A percentile compares a stretch with the other conserved stretches of the same genome.
These are phyloP conservation scores for Russula brevipes DNA, from an alignment of 768 basidiomycete genomes.

Conservation along the genomic window DNA sequence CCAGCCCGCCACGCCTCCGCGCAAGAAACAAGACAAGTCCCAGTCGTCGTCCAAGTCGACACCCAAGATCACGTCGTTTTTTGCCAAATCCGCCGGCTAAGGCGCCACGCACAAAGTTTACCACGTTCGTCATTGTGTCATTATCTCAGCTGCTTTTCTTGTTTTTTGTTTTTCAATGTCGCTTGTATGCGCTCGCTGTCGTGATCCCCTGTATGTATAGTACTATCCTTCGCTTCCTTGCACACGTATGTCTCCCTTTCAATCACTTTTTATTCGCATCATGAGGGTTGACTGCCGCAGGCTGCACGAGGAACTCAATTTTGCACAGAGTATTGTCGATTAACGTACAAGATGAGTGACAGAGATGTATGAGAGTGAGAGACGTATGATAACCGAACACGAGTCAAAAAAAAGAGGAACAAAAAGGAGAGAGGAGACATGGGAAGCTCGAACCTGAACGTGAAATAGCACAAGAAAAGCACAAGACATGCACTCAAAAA, in stretches of 20 bases:
- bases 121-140: background rate
- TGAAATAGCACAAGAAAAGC: slow-evolving; percentile 11
- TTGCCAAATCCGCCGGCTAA: slow-evolving; percentile 8
- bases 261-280: background rate
- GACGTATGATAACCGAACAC: slow-evolving; percentile 26
- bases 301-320: slow-evolving; percentile 16
- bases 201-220: background rate
- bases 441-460: slow-evolving; percentile 12
- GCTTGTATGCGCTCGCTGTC: background rate
- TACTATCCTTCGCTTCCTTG: background rate
- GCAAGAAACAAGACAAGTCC: slow-evolving; percentile 18
- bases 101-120: background rate
- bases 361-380: slow-evolving; percentile 24
- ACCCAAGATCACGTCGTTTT: slow-evolving; percentile 26
- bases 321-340: slow-evolving; percentile 24
- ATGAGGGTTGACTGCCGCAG: slow-evolving; percentile 7
- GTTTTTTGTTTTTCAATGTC: background rate
- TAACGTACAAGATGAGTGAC: slow-evolving; percentile 29
- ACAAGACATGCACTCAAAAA: background rate
- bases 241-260: background rate
- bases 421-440: slow-evolving; percentile 20
- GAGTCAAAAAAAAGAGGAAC: slow-evolving; percentile 23
- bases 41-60: slow-evolving; percentile 4
- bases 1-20: slow-evolving; percentile 2
- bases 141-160: background rate